Evolutionary conservation across 1,284 basidiomycete species (phyloP).

Genomic region (Grifola frondosa): DNA sequence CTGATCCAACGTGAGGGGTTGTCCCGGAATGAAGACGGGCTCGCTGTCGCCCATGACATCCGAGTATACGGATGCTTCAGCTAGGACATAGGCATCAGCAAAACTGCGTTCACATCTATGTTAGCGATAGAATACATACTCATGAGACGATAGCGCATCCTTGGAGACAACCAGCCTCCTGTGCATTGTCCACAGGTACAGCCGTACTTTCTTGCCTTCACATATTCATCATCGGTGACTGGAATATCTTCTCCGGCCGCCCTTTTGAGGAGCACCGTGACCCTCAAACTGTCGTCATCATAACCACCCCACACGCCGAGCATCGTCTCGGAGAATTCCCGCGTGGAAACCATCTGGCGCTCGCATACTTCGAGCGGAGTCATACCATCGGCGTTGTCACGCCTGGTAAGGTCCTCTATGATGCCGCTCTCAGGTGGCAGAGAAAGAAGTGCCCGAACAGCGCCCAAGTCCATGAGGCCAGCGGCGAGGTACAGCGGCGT

Average conservation of each 20-base stretch:
- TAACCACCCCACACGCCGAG: conserved; percentile 3
- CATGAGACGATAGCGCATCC: conserved; percentile 15
- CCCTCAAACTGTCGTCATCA: conserved; percentile 1
- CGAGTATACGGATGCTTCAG: not conserved
- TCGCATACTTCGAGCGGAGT: conserved; percentile 18
- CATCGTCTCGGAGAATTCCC: conserved; percentile 5
- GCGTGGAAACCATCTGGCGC: conserved; percentile 3
- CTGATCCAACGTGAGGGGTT: no score
- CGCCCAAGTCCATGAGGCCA: not conserved
- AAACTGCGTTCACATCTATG: conserved; percentile 1
- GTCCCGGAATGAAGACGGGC: no score
- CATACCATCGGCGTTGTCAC: conserved; percentile 10
- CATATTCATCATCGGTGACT: conserved; percentile 7
- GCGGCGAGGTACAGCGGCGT: conserved; percentile 17
- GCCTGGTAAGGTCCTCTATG: not conserved
- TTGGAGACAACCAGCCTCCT: conserved; percentile 20
- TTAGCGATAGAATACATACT: not conserved
- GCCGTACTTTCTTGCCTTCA: conserved; percentile 11
- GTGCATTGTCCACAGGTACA: conserved; percentile 23
- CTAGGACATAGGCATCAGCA: not conserved
- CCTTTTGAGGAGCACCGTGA: conserved; percentile 8
- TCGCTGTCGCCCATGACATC: not conserved
- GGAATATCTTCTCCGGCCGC: conserved; percentile 8
- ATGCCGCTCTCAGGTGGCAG: conserved; percentile 4
- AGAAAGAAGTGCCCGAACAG: conserved; percentile 7